Percentiles rank a stretch among this genome's conserved stretches.
Conservation (phyloP, 2,329 filamentous ascomycete species). For the Trichoderma breve region DNA sequence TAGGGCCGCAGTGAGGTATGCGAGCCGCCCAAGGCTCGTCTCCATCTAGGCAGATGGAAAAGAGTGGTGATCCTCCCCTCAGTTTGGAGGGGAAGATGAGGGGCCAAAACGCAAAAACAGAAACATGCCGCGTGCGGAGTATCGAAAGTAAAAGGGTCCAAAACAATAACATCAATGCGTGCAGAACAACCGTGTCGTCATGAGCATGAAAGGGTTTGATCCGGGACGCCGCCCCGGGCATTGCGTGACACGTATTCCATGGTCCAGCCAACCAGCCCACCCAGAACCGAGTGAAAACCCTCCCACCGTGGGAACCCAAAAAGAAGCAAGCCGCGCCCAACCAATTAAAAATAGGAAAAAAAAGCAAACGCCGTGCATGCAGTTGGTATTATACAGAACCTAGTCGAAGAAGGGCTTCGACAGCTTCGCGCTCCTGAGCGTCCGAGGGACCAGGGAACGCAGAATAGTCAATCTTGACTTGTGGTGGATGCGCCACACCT, state of each 20-base stretch:
- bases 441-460: conserved; percentile 54
- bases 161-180: conserved; percentile 22
- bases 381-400: conserved; percentile 68
- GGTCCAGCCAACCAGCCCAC: conserved; percentile 33
- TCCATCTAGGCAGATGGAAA: not conserved
- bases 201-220: conserved; percentile 31
- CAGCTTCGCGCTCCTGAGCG: conserved; percentile 75
- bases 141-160: conserved; percentile 18
- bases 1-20: conserved; percentile 10
- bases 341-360: conserved; percentile 8
- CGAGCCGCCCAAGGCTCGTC: not conserved
- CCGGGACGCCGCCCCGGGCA: conserved; percentile 34
- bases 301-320: conserved; percentile 14
- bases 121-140: conserved; percentile 18
- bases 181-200: conserved; percentile 34
- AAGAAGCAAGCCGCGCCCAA: conserved; percentile 18
- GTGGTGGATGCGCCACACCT: conserved; percentile 51
- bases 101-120: conserved; percentile 13
- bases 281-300: conserved; percentile 23
- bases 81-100: not conserved
- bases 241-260: conserved; percentile 33
- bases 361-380: conserved; percentile 54
- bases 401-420: conserved; percentile 77
- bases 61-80: not conserved
- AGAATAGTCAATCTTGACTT: conserved; percentile 52